phyloP scores from a whole-genome alignment of 2,329 filamentous ascomycete species.

The Aspergillaceae sp. region DNA sequence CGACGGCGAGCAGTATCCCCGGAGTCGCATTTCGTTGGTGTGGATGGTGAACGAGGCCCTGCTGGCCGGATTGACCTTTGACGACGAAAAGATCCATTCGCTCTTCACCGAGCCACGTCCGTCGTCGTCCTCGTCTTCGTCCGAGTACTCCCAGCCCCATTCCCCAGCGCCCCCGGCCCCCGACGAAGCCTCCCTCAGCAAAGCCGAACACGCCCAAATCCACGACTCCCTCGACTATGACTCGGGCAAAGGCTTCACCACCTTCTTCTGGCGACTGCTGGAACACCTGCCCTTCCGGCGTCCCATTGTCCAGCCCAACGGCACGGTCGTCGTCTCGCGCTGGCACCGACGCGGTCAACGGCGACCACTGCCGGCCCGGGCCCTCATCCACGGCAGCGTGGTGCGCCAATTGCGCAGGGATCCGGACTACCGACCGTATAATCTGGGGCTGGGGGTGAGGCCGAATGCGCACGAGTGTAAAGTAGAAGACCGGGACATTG shows the following conservation, averaged over 20 bases:
- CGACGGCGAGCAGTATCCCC: constrained; percentile 29
- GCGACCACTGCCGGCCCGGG: constrained; percentile 6
- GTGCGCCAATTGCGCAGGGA: constrained; percentile 7
- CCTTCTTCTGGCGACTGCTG: constrained; percentile 13
- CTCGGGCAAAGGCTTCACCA: constrained; percentile 7
- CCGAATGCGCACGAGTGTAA: not conserved
- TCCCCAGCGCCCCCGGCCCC: not conserved
- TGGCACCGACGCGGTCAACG: constrained; percentile 11
- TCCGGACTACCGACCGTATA: constrained; percentile 10
- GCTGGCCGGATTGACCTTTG: constrained; percentile 59
- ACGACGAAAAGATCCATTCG: constrained; percentile 27
- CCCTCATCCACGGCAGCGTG: constrained; percentile 11
- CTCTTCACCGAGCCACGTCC: constrained; percentile 10
- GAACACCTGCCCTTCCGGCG: constrained; percentile 12
- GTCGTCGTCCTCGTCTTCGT: not conserved
- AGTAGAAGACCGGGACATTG: constrained; percentile 4
- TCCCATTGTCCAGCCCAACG: constrained; percentile 8
- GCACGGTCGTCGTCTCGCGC: constrained; percentile 6
- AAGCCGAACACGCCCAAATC: constrained; percentile 5
- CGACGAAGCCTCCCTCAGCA: not conserved
- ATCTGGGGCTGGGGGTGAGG: constrained; percentile 11
- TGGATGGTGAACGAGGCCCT: constrained; percentile 60
- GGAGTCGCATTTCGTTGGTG: constrained; percentile 44
- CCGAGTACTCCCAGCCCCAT: not conserved
- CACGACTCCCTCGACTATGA: constrained; percentile 13